These are phyloP conservation scores for Lecanoromycetidae sp. DNA, from an alignment of 2,329 filamentous ascomycete species.

Conservation along the genomic window DNA sequence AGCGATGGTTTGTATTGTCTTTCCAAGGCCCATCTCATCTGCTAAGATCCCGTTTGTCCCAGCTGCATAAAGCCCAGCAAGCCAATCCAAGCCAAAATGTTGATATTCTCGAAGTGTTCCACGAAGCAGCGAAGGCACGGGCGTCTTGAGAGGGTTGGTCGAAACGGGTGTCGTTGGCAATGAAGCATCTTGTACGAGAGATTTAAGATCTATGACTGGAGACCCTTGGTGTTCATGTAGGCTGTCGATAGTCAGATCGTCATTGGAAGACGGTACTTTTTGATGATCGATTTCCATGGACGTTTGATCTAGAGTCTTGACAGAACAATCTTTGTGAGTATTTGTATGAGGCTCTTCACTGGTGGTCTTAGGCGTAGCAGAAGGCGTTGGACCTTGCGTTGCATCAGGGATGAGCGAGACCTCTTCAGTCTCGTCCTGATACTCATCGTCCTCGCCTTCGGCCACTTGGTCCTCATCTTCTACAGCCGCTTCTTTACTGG, in stretches of 20 bases:
- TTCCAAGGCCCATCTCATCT: constrained; percentile 96
- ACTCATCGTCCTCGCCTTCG: constrained; percentile 22
- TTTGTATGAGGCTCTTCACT: constrained; percentile 13
- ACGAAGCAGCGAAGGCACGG: constrained; percentile 69
- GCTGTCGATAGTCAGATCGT: background rate
- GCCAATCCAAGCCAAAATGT: constrained; percentile 93
- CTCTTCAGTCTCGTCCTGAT: constrained; percentile 18
- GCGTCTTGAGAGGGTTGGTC: constrained; percentile 44
- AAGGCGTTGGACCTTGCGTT: constrained; percentile 19
- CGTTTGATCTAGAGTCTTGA: background rate
- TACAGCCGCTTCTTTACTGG: constrained; percentile 27
- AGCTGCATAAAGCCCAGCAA: constrained; percentile 82
- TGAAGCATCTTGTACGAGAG: constrained; percentile 9
- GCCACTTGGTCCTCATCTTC: constrained; percentile 21
- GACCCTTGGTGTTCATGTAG: background rate
- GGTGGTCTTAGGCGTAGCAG: constrained; percentile 14
- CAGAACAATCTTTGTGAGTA: background rate
- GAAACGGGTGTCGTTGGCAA: constrained; percentile 30
- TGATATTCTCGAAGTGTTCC: constrained; percentile 92
- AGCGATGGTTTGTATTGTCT: constrained; percentile 96
- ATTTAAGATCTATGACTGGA: constrained; percentile 1
- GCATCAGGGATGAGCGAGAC: constrained; percentile 21
- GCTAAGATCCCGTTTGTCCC: constrained; percentile 92
- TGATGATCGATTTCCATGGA: no score
- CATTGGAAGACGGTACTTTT: no score